Evolutionary conservation across 1,284 basidiomycete species (phyloP).

Genomic region (Cutaneotrichosporon sp.): DNA sequence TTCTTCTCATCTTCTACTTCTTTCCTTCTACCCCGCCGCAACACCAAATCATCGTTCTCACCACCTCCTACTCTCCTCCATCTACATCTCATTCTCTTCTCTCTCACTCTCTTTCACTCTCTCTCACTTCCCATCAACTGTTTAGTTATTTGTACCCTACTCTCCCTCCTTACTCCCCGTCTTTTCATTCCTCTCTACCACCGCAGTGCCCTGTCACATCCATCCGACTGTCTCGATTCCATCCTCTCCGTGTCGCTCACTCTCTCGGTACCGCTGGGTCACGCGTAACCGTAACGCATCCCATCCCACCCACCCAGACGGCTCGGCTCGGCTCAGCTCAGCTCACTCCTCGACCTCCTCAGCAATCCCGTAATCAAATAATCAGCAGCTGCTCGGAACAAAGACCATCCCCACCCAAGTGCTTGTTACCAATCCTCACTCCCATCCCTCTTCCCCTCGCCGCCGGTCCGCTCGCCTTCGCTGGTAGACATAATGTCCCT

Average conservation of each 20-base stretch:
- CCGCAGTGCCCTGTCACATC: too few relatives aligned
- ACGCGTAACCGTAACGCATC: constrained; percentile 5
- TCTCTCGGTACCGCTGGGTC: not conserved
- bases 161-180: not conserved
- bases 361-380: too few relatives aligned
- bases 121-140: not conserved
- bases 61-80: not conserved
- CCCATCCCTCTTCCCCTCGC: not conserved
- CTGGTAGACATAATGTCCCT: constrained; percentile 7
- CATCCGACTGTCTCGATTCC: not conserved
- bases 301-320: not conserved
- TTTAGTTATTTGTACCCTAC: too few relatives aligned
- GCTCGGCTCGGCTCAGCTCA: not conserved
- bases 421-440: not conserved
- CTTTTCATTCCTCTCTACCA: too few relatives aligned
- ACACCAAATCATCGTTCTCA: too few relatives aligned
- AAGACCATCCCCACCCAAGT: too few relatives aligned
- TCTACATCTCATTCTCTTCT: not conserved
- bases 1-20: not conserved
- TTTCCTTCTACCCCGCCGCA: not conserved
- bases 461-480: not conserved
- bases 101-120: not conserved
- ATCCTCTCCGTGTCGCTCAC: too few relatives aligned
- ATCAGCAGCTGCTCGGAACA: too few relatives aligned
- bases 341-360: not conserved